Evolutionary conservation across 2,329 filamentous ascomycete species (phyloP), one percentile per base, ranked within the genome.

Genomic region (Hansfordia pulvinata): DNA sequence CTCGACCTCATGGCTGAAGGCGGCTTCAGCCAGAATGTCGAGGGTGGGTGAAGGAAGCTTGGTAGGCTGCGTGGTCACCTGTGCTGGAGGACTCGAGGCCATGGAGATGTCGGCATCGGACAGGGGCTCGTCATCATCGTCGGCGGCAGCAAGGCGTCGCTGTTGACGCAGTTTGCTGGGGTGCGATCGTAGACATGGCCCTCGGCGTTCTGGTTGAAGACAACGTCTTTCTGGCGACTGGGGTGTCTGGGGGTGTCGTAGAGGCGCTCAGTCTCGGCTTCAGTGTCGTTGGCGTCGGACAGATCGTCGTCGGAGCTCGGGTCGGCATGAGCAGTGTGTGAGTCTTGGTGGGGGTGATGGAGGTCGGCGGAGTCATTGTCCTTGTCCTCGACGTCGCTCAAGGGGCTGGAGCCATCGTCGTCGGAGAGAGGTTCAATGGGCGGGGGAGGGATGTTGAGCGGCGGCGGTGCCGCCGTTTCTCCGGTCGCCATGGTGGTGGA

Each of bases 251-350:
- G 85, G n/a, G 84, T 93, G 44, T 81, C 76, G 46, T 90, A 90
- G 33, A 98, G 66, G 32, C 90, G 76, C 55, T 94, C 86, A 2
- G 88, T 96, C 55, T 94, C 88, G 18, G 88, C 88, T 53, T 96
- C 88, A 4, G 86, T 77, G 49, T 71, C 70, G 44, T 73, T 69
- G 39, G 57, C 61, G 33, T 74, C 67, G 10, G 73, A 71, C 31
- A 70, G 60, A 35, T 67, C 58, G 39, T 60, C 69, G 38, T 65
- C 60, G 7, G 62, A 62, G 39, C 38, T 43, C 62, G 50, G 33
- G n/a, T n/a, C n/a, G n/a, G n/a, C n/a, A n/a, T n/a, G n/a, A n/a
- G n/a, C n/a, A n/a, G n/a, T n/a, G n/a, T n/a, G n/a, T n/a, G n/a
- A n/a, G n/a, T n/a, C n/a, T n/a, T n/a, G n/a, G n/a, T n/a, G n/a